Percentiles rank a stretch among this genome's conserved stretches.
Conservation (phyloP, 108 stramenopile genomes). For the Discostella stelligeroides region DNA sequence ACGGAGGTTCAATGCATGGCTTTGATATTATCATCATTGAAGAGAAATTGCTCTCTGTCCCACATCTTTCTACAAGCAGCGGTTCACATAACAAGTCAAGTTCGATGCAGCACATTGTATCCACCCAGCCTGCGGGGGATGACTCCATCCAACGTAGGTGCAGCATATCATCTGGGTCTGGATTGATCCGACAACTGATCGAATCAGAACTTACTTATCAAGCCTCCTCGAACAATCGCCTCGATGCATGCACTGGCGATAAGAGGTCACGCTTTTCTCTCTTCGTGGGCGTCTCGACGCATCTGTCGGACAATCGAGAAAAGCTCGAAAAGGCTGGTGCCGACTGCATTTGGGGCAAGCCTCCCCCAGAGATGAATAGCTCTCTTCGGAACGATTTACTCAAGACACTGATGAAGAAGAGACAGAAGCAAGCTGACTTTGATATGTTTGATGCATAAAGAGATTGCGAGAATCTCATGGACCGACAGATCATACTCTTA, state of each 20-base stretch:
- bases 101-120: not conserved
- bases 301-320: slow-evolving; percentile 41
- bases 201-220: slow-evolving; percentile 8
- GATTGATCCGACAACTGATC: slow-evolving; percentile 30
- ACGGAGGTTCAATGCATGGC: slow-evolving; percentile 48
- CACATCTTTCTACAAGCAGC: not conserved
- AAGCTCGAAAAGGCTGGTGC: slow-evolving; percentile 50
- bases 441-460: slow-evolving; percentile 12
- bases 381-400: slow-evolving; percentile 55
- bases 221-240: not conserved
- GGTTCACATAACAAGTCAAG: not conserved
- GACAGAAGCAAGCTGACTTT: slow-evolving; percentile 13
- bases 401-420: slow-evolving; percentile 52
- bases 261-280: slow-evolving; percentile 37
- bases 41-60: slow-evolving; percentile 39
- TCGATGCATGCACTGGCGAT: not conserved
- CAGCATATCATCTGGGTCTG: slow-evolving; percentile 28
- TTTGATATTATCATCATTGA: slow-evolving; percentile 72
- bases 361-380: slow-evolving; percentile 59
- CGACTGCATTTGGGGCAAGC: slow-evolving; percentile 74
- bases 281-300: slow-evolving; percentile 64
- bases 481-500: too few species aligned
- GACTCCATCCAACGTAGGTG: slow-evolving; percentile 43
- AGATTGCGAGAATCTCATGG: too few species aligned
- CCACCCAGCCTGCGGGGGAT: slow-evolving; percentile 33